Percentiles rank a stretch among this genome's conserved stretches.
phyloP scores from a whole-genome alignment of 805 yeast species.

The Ogataea haglerorum region DNA sequence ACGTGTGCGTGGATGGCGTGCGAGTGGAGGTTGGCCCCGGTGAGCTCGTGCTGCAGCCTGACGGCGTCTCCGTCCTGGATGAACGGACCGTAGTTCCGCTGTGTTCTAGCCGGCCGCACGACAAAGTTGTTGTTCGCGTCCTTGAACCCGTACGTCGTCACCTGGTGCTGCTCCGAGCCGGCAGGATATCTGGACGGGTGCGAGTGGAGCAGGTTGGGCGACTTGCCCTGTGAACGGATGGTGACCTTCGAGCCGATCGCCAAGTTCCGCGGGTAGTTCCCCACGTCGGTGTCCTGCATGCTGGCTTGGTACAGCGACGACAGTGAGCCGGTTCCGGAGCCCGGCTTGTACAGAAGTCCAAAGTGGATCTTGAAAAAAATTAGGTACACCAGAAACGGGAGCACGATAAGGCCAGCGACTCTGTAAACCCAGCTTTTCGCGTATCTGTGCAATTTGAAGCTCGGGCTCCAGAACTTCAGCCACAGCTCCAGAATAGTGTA shows the following conservation, averaged over 20 bases:
- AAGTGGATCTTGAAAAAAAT: conserved; percentile 81
- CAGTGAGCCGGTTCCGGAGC: conserved; percentile 71
- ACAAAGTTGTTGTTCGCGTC: conserved; percentile 82
- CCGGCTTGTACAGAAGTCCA: conserved; percentile 66
- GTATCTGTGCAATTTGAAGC: conserved; percentile 44
- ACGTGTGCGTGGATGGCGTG: conserved; percentile 67
- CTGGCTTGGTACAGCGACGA: conserved; percentile 80
- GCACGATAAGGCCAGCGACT: conserved; percentile 56
- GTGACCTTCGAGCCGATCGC: conserved; percentile 56
- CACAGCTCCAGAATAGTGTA: conserved; percentile 87
- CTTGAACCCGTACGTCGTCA: conserved; percentile 92
- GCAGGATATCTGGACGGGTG: conserved; percentile 82
- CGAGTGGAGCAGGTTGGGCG: conserved; percentile 81
- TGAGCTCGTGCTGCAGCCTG: conserved; percentile 58
- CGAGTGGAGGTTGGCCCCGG: conserved; percentile 67
- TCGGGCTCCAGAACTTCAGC: conserved; percentile 79
- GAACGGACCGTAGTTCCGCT: conserved; percentile 15
- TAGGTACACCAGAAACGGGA: conserved; percentile 71
- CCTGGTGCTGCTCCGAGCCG: conserved; percentile 91
- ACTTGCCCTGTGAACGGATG: conserved; percentile 63
- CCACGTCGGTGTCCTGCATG: conserved; percentile 61
- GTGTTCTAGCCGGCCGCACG: conserved; percentile 38
- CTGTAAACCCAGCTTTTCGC: conserved; percentile 70
- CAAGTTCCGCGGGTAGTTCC: conserved; percentile 64
- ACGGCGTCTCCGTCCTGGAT: conserved; percentile 59